Base-by-base conservation (phyloP, 2,329 filamentous ascomycete species). In the Remersonia thermophila region DNA sequence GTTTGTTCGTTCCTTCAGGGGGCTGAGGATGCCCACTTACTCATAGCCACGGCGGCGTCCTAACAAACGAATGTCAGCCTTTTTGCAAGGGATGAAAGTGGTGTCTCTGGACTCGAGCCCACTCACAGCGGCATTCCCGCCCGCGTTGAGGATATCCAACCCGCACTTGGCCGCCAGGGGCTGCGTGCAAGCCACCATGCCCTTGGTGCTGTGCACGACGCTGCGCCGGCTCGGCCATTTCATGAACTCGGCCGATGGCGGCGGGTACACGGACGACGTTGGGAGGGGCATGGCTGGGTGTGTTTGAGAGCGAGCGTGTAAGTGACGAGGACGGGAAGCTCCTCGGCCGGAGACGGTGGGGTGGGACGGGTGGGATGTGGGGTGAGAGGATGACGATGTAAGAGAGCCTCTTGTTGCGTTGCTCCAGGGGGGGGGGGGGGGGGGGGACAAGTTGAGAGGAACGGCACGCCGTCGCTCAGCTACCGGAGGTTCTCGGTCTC, bases 41-140 rank as follows among this genome's bases (percentile, higher is more conserved):
- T 80, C 42, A 93, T 84, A 30, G 91, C 91, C 3, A 96, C 84
- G 7, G 91, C 89, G n/a, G 91, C 89, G 65, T 96, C 89, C 84
- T 93, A 34, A 8, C 20, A 23, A 23, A 23, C 9, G 9, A 23
- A 23, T 9, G 20, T 23, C 20, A 23, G 20, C 5, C 20, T 6
- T 6, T 23, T n/a, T n/a, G n/a, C n/a, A n/a, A n/a, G n/a, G n/a
- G n/a, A n/a, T n/a, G n/a, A n/a, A n/a, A n/a, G n/a, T n/a, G n/a
- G n/a, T n/a, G n/a, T n/a, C n/a, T n/a, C n/a, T n/a, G n/a, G 9
- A 23, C 5, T 23, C 5, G 20, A 23, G 9, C 5, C 26, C 40
- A 69, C 80, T 59, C 69, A 93, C 85, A 47, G 87, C 91, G 43
- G 85, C 86, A 64, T 96, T 98, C 36, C 91, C 91, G 39, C 91